Evolutionary conservation across 2,329 filamentous ascomycete species (phyloP).

Genomic region (Aureobasidium mangrovei): DNA sequence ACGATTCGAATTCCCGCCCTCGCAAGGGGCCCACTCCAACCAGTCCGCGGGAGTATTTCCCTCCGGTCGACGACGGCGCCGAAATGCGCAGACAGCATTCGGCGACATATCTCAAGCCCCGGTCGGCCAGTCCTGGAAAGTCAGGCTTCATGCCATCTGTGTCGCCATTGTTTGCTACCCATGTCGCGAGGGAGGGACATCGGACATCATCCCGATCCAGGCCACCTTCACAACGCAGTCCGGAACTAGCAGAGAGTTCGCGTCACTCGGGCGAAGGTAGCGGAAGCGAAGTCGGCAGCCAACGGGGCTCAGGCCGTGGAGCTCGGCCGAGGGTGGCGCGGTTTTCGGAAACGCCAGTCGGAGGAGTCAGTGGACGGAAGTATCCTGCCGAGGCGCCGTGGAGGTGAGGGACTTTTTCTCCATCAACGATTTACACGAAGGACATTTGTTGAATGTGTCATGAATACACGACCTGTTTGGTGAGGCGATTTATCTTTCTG

Average conservation of each 20-base stretch:
- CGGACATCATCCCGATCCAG: constrained; percentile 9
- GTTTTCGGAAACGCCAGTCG: not conserved
- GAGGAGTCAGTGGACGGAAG: not conserved
- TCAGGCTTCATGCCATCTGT: constrained; percentile 36
- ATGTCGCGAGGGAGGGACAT: constrained; percentile 27
- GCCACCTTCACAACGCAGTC: constrained; percentile 2
- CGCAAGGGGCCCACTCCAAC: constrained; percentile 35
- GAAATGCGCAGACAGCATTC: constrained; percentile 15
- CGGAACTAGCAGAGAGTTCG: not conserved
- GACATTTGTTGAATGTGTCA: no score
- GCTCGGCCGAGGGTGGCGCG: not conserved
- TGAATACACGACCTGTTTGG: no score
- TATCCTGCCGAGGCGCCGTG: constrained; percentile 10
- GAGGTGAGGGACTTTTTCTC: not conserved
- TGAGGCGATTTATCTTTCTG: no score
- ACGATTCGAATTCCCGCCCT: not conserved
- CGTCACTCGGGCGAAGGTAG: constrained; percentile 2
- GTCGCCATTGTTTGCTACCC: constrained; percentile 39
- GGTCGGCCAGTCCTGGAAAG: constrained; percentile 17
- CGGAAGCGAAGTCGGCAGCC: constrained; percentile 4
- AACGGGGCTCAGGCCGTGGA: not conserved
- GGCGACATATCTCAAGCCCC: constrained; percentile 17
- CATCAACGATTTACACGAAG: not conserved
- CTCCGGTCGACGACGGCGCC: constrained; percentile 15
- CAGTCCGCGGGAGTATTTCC: constrained; percentile 25